These are phyloP conservation scores for Oryza australiensis DNA, from an alignment of 176 grass and related monocot species.

Conservation along the genomic window DNA sequence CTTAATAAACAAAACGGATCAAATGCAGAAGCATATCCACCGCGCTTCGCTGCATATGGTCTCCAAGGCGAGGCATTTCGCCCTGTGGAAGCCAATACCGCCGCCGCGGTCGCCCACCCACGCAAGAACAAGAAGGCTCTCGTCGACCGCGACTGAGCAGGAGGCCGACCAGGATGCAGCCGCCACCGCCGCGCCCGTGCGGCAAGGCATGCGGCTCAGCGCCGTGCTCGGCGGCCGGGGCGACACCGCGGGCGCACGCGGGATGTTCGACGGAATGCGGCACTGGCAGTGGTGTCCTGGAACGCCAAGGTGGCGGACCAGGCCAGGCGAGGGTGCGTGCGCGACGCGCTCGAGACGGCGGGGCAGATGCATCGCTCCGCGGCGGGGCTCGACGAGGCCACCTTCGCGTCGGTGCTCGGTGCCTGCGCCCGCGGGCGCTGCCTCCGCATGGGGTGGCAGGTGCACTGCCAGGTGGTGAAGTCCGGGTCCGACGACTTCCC, in stretches of 20 bases:
- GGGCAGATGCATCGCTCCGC: conserved; percentile 36
- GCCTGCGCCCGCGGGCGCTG: conserved; percentile 39
- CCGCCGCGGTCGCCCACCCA: background rate
- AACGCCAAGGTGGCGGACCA: conserved; percentile 34
- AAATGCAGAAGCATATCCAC: background rate
- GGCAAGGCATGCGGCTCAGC: background rate
- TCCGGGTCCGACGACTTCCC: conserved; percentile 32
- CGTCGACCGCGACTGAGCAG: background rate
- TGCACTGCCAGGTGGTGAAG: conserved; percentile 44
- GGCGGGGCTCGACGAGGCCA: conserved; percentile 11
- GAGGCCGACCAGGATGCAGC: background rate
- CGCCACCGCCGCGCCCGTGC: background rate
- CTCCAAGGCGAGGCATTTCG: background rate
- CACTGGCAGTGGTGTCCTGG: conserved; percentile 28
- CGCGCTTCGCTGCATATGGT: conserved; percentile 18
- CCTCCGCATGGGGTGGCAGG: conserved; percentile 26
- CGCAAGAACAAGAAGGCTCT: background rate
- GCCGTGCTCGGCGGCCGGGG: background rate
- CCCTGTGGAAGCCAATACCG: conserved; percentile 1
- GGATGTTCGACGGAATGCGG: conserved; percentile 48
- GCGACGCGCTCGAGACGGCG: conserved; percentile 21
- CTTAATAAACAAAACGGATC: no score
- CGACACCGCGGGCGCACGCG: conserved; percentile 2
- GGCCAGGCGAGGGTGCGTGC: background rate
- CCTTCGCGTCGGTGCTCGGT: conserved; percentile 44